Conservation (phyloP, 805 yeast species). For the Wickerhamomyces rabaulensis region DNA sequence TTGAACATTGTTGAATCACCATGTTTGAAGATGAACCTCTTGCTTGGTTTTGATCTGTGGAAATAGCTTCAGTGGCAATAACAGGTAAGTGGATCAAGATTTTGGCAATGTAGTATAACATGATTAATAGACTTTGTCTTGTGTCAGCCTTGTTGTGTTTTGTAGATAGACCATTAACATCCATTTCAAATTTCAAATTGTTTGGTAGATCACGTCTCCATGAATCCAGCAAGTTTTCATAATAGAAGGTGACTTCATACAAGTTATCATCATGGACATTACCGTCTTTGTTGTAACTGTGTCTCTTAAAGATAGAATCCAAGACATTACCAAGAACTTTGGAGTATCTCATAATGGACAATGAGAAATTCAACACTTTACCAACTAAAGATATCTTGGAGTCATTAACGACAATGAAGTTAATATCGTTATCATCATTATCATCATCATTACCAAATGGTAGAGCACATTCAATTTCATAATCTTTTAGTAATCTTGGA, state of each 20-base stretch:
- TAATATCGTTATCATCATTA: slow-evolving; percentile 41
- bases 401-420: slow-evolving; percentile 55
- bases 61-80: slow-evolving; percentile 33
- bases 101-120: slow-evolving; percentile 57
- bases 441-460: slow-evolving; percentile 52
- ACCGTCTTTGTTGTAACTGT: slow-evolving; percentile 7
- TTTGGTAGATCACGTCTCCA: slow-evolving; percentile 74
- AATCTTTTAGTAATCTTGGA: slow-evolving; percentile 74
- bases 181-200: slow-evolving; percentile 57
- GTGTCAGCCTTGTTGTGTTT: slow-evolving; percentile 26
- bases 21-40: slow-evolving; percentile 53
- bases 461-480: slow-evolving; percentile 80
- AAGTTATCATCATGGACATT: slow-evolving; percentile 13
- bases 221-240: slow-evolving; percentile 67
- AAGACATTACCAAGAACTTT: slow-evolving; percentile 69
- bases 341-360: slow-evolving; percentile 62
- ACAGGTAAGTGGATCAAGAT: slow-evolving; percentile 61
- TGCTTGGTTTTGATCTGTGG: slow-evolving; percentile 12
- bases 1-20: slow-evolving; percentile 62
- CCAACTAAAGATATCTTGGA: slow-evolving; percentile 61
- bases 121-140: slow-evolving; percentile 48
- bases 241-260: slow-evolving; percentile 31
- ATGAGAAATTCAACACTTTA: slow-evolving; percentile 57
- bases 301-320: slow-evolving; percentile 65
- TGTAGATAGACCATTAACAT: slow-evolving; percentile 46